phyloP scores from a whole-genome alignment of 345 rosid genomes.

The Populus pruinosa region DNA sequence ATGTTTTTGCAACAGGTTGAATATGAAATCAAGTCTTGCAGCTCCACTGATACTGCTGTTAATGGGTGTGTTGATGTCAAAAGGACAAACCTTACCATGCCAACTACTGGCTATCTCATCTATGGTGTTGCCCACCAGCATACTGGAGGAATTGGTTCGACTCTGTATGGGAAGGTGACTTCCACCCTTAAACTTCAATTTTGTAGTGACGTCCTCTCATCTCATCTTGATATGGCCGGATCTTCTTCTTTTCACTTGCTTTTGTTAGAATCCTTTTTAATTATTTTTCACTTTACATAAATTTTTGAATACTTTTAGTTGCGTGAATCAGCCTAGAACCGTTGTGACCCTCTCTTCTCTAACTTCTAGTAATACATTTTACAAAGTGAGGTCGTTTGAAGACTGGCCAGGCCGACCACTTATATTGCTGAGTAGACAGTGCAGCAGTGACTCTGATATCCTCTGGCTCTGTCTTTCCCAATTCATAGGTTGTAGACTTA shows the following conservation, averaged over 20 bases:
- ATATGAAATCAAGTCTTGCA: slow-evolving; percentile 57
- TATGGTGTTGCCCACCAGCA: slow-evolving; percentile 88
- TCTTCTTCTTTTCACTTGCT: neutral
- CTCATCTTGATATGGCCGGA: neutral
- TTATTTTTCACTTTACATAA: neutral
- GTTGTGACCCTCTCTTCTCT: neutral
- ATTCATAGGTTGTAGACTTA: too few species aligned
- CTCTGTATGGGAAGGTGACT: slow-evolving; percentile 66
- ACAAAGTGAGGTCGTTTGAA: neutral
- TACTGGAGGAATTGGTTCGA: slow-evolving; percentile 61
- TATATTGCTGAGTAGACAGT: neutral
- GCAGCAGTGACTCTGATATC: too few species aligned
- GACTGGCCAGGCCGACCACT: neutral
- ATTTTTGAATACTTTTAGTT: neutral
- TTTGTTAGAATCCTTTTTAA: neutral
- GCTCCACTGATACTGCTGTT: slow-evolving; percentile 10
- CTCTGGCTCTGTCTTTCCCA: neutral
- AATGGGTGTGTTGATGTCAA: slow-evolving; percentile 41
- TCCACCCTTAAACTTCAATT: neutral
- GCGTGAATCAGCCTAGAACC: neutral
- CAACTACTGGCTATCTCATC: slow-evolving; percentile 62
- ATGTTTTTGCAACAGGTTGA: slow-evolving; percentile 49
- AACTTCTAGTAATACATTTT: neutral
- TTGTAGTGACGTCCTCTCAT: neutral
- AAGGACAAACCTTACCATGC: slow-evolving; percentile 54